phyloP scores from a whole-genome alignment of 2,329 filamentous ascomycete genomes.

The Fonsecaea pugnacius region DNA sequence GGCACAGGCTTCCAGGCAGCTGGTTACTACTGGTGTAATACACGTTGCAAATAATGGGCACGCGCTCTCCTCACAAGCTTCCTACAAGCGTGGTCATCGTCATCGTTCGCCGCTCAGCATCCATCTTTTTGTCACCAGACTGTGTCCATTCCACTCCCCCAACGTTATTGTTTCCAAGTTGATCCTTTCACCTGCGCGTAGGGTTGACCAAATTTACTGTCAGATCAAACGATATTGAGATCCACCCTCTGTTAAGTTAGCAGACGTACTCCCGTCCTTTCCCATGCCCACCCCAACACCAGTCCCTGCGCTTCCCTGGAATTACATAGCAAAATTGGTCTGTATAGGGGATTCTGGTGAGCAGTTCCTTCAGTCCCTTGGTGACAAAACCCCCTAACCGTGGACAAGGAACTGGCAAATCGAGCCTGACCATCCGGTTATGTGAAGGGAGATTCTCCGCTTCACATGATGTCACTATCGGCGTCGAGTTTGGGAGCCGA shows the following conservation, averaged over 20 bases:
- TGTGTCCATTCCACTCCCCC: background rate
- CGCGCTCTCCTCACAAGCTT: slow-evolving; percentile 13
- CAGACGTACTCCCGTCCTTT: background rate
- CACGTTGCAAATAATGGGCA: slow-evolving; percentile 6
- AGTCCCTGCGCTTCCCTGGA: slow-evolving; percentile 70
- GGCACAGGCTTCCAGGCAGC: slow-evolving; percentile 11
- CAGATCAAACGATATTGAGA: background rate
- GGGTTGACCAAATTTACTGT: background rate
- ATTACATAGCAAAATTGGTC: slow-evolving; percentile 98
- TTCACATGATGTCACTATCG: slow-evolving; percentile 96
- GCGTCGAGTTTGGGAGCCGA: slow-evolving; percentile 91
- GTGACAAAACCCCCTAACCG: slow-evolving; percentile 13
- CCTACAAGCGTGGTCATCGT: slow-evolving; percentile 16
- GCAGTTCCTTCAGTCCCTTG: background rate
- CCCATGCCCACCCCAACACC: slow-evolving; percentile 36
- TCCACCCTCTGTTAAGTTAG: background rate
- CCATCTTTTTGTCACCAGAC: slow-evolving; percentile 23
- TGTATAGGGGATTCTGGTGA: slow-evolving; percentile 94
- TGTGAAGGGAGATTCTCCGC: slow-evolving; percentile 95
- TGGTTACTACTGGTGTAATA: background rate
- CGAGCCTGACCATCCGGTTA: slow-evolving; percentile 85
- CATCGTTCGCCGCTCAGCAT: slow-evolving; percentile 7
- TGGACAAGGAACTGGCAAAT: slow-evolving; percentile 70
- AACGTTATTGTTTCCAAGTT: slow-evolving; percentile 1
- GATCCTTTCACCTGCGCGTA: background rate